These are phyloP conservation scores for Oryza coarctata DNA, from an alignment of 176 grass and related monocot species.

Conservation along the genomic window DNA sequence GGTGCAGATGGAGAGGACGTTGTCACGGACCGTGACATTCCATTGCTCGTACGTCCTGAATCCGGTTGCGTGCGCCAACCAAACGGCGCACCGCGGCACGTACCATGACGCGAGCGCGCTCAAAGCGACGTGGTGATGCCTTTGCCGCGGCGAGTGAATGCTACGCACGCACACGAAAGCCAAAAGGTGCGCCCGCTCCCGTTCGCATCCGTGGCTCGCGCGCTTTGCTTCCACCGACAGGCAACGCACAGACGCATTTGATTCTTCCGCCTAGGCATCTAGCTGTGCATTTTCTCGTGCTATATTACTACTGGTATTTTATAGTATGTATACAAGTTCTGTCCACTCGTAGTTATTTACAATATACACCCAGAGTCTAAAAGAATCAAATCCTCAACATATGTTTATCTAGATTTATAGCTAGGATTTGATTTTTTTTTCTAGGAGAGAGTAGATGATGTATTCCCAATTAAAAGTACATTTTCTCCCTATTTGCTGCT, in stretches of 20 bases:
- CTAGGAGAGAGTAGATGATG: no score
- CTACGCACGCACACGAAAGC: neutral
- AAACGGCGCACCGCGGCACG: neutral
- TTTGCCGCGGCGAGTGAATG: neutral
- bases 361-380: no score
- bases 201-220: neutral
- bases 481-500: no score
- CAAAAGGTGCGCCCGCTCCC: constrained; percentile 6
- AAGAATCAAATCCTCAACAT: no score
- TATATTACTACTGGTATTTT: no score
- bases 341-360: no score
- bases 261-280: neutral
- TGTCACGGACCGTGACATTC: constrained; percentile 15
- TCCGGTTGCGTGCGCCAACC: neutral
- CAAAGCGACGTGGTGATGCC: neutral
- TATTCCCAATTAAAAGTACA: no score
- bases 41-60: neutral
- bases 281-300: neutral
- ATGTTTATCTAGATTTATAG: no score
- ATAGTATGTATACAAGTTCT: no score
- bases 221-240: constrained; percentile 24
- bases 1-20: neutral
- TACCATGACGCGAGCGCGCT: neutral
- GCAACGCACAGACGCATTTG: neutral
- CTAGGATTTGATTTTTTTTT: no score